These are phyloP conservation scores for Paecilomyces fulvus DNA, from an alignment of 2,329 filamentous ascomycete species.

Conservation along the genomic window DNA sequence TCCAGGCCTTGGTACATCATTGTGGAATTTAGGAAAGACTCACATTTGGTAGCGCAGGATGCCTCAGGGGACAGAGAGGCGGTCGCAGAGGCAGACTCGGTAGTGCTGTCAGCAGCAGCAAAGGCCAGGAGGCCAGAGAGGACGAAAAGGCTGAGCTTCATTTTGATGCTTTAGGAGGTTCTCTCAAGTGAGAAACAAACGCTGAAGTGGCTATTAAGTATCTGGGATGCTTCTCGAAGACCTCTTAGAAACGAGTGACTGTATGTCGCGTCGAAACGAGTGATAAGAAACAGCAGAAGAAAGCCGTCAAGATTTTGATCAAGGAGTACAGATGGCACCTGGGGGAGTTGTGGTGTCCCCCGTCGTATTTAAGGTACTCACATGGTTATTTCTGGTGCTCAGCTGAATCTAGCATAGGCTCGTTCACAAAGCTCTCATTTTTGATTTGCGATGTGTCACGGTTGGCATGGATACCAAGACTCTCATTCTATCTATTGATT, in stretches of 20 bases:
- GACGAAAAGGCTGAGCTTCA: slow-evolving; percentile 37
- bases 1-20: no score
- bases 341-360: not conserved
- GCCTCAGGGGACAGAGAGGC: slow-evolving; percentile 25
- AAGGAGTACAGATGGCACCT: not conserved
- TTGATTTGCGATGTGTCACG: not conserved
- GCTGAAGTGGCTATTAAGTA: not conserved
- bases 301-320: not conserved
- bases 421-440: not conserved
- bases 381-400: not conserved
- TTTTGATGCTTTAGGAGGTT: slow-evolving; percentile 12
- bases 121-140: slow-evolving; percentile 38
- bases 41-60: slow-evolving; percentile 31
- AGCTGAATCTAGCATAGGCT: not conserved
- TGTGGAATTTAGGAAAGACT: slow-evolving; percentile 6
- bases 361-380: not conserved
- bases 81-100: slow-evolving; percentile 18
- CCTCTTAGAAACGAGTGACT: not conserved
- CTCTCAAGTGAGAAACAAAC: not conserved
- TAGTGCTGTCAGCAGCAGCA: slow-evolving; percentile 28
- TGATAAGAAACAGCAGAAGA: not conserved
- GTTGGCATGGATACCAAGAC: not conserved
- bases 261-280: not conserved
- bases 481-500: not conserved
- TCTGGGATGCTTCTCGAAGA: not conserved